Base-by-base conservation (phyloP, 2,329 filamentous ascomycete species). In the Sporothrix curviconia region DNA sequence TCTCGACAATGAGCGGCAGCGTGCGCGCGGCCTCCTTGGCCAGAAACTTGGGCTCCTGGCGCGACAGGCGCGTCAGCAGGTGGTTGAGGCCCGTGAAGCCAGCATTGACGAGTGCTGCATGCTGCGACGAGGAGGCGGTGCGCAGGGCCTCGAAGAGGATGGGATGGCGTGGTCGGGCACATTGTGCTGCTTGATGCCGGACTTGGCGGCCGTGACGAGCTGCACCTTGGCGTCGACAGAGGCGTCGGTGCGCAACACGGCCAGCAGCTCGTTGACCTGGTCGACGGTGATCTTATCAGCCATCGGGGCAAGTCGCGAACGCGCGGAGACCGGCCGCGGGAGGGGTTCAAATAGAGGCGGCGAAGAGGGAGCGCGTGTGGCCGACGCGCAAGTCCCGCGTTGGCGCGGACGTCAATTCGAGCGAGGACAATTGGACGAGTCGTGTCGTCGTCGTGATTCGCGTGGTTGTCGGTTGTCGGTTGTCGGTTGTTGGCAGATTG, bases 21-120 rank as follows among this genome's bases (percentile, higher is more conserved):
- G 91, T 85, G 62, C 83, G 80, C 51, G 81, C 79, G 3, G 85
- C 85, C 69, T 95, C 81, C 63, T 87, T 86, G 60, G 83, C 74
- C 59, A 91, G 76, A 61, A 83, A 78, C 67, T 87, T 87, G 60
- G 90, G 85, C 57, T 95, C 89, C 73, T 96, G 92, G 59, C 92
- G 85, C 60, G 85, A 86, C 59, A 96, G 78, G 58, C 92, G 86
- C 69, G 92, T 95, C 65, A 95, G 78, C 62, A 96, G 81, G 71
- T 96, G 92, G 64, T 87, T 89, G 59, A 96, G 82, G 3, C 90
- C 90, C 3, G 90, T 92, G 71, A 96, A 92, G 59, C 89, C 91
- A 54, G 90, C 88, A 58, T 89, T 87, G 63, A 87, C 84, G 61
- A 96, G 84, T 34, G 83, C 82, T 43, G 86, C 86, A 66, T 95